phyloP scores from a whole-genome alignment of 2,329 filamentous ascomycete species.

The Pseudodiploospora longispora region DNA sequence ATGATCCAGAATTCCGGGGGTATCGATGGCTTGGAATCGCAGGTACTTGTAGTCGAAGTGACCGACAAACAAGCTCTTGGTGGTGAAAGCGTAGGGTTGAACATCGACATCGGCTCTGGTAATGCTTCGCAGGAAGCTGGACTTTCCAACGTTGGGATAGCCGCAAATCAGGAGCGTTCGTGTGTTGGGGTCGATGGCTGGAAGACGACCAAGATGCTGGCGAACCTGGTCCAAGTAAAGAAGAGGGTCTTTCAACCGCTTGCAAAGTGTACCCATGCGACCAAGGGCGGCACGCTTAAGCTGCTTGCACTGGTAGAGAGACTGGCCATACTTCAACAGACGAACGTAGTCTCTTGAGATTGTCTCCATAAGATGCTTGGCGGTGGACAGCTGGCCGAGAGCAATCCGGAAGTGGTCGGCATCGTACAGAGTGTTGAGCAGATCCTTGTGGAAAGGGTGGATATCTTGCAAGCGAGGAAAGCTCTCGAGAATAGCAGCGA shows the following conservation, averaged over 20 bases:
- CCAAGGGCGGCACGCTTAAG: conserved; percentile 92
- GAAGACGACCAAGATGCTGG: conserved; percentile 94
- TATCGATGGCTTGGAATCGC: conserved; percentile 74
- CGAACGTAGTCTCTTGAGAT: conserved; percentile 95
- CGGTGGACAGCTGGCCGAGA: conserved; percentile 89
- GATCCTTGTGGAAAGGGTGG: conserved; percentile 79
- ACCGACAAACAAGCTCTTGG: conserved; percentile 92
- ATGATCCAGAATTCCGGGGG: conserved; percentile 95
- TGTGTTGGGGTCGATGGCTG: conserved; percentile 97
- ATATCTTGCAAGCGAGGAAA: conserved; percentile 92
- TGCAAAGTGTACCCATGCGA: conserved; percentile 96
- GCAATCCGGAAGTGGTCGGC: conserved; percentile 97
- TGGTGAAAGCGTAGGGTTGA: conserved; percentile 97
- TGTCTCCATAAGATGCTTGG: conserved; percentile 93
- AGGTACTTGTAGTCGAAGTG: conserved; percentile 87
- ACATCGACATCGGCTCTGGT: conserved; percentile 94
- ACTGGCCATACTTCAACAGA: conserved; percentile 86
- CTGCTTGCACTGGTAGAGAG: conserved; percentile 97
- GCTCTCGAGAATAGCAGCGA: conserved; percentile 80
- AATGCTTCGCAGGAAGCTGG: conserved; percentile 85
- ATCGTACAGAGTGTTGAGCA: conserved; percentile 95
- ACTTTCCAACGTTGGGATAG: conserved; percentile 97
- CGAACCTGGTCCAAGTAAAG: conserved; percentile 86
- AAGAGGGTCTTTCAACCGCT: conserved; percentile 87
- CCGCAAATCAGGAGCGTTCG: conserved; percentile 93